Percentiles rank a stretch among this genome's conserved stretches.
phyloP scores from a whole-genome alignment of 1,284 basidiomycete species.

The Phellinidium pouzarii region DNA sequence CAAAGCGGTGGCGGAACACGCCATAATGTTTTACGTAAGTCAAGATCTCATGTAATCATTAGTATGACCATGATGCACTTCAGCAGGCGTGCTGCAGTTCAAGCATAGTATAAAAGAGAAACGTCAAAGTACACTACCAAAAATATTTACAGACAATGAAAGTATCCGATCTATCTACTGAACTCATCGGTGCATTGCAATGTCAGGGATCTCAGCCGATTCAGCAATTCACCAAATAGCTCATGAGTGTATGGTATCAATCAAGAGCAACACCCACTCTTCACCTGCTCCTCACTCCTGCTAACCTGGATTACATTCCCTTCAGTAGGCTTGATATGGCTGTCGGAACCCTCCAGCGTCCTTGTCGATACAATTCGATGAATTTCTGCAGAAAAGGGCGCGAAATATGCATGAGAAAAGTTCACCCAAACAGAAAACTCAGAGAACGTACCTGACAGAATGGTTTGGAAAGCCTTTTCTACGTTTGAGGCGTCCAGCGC shows the following conservation, averaged over 20 bases:
- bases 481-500: conserved; percentile 99
- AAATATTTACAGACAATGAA: not conserved
- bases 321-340: conserved; percentile 60
- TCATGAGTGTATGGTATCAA: not conserved
- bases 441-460: conserved; percentile 73
- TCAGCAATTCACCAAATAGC: not conserved
- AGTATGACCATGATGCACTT: not conserved
- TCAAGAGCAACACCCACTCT: conserved; percentile 17
- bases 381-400: conserved; percentile 56
- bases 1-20: no score
- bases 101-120: not conserved
- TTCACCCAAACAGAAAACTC: conserved; percentile 12
- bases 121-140: not conserved
- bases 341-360: conserved; percentile 75
- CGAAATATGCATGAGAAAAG: conserved; percentile 1
- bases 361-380: conserved; percentile 92
- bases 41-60: not conserved
- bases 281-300: conserved; percentile 38
- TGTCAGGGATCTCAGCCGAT: not conserved
- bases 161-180: not conserved
- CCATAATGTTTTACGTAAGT: no score
- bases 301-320: conserved; percentile 76
- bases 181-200: not conserved
- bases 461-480: conserved; percentile 95
- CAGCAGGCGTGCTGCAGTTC: not conserved